phyloP scores from a whole-genome alignment of 768 basidiomycete species.

The Boletus rubroflammeus region DNA sequence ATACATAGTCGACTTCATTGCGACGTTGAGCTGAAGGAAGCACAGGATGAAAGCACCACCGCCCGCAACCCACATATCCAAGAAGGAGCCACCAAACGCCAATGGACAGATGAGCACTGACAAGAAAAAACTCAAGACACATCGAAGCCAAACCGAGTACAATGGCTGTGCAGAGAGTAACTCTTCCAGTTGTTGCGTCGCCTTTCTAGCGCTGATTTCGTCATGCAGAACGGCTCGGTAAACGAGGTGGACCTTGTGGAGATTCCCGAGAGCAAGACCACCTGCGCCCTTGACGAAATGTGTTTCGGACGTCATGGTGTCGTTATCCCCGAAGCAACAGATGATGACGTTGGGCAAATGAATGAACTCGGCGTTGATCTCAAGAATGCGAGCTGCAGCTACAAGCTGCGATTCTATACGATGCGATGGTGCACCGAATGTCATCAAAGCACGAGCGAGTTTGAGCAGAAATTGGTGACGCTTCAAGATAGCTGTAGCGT shows the following conservation, averaged over 20 bases:
- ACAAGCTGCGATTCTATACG: constrained; percentile 90
- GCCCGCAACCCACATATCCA: constrained; percentile 85
- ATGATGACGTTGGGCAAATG: constrained; percentile 81
- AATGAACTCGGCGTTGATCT: constrained; percentile 89
- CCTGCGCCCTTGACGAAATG: constrained; percentile 82
- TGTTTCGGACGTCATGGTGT: constrained; percentile 86
- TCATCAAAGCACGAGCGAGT: constrained; percentile 84
- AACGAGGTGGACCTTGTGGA: constrained; percentile 80
- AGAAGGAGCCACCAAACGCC: constrained; percentile 78
- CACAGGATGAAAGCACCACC: constrained; percentile 62
- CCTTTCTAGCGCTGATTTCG: constrained; percentile 80
- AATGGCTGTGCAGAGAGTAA: constrained; percentile 63
- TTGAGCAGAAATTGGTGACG: constrained; percentile 85
- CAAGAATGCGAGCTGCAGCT: constrained; percentile 84
- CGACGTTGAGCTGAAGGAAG: constrained; percentile 69
- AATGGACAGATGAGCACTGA: constrained; percentile 80
- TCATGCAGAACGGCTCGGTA: constrained; percentile 91
- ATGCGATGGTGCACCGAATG: constrained; percentile 90
- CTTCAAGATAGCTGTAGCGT: constrained; percentile 61
- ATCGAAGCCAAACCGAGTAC: constrained; percentile 61
- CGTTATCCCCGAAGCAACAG: constrained; percentile 84
- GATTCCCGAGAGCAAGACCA: constrained; percentile 74
- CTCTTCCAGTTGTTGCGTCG: constrained; percentile 56
- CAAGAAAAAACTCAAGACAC: constrained; percentile 63
- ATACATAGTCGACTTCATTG: constrained; percentile 73